Evolutionary conservation across 2,329 filamentous ascomycete species (phyloP), one percentile per base, ranked within the genome.

Genomic region (Fusarium sp.): DNA sequence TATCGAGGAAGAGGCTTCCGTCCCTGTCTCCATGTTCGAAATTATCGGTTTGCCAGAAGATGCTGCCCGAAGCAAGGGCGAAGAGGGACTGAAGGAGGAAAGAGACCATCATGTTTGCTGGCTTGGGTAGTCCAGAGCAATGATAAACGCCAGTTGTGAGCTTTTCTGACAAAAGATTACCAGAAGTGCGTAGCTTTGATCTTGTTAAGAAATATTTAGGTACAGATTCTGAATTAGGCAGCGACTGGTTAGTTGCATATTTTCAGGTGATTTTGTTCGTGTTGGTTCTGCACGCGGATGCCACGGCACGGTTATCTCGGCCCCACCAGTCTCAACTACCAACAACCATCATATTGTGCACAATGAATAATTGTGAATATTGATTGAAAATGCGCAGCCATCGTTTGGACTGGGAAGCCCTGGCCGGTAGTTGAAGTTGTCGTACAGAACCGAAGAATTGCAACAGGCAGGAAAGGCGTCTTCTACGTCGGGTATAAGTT

Each of bases 71-170:
- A 3, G 26, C 37, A 1, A 54, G 48, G 7, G 38, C 23, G 6
- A 54, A 3, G 6, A 44, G 8, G n/a, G 20, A 8, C 18, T 11
- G 23, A 6, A 44, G 9, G n/a, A 54, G 32, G 8, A 8, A 1
- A 33, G 12, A 1, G 3, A 9, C 17, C 30, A 32, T 23, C 17
- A 15, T n/a, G 8, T 9, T 26, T 33, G 14, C 11, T 23, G 27
- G 23, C 9, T 30, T 33, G 9, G 18, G 11, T 13, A 20, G 6
- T 26, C 7, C 5, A 17, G 14, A 9, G 18, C 2, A 14, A 30
- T 4, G 7, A n/a, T 4, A 15, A 9, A n/a, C 0, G 18, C 0
- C 2, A 2, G 11, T 6, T 2, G 4, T 14, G 6, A 2, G 5
- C 1, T 13, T 6, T 4, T 38, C 14, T 23, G 15, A n/a, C 6